Evolutionary conservation across 2,329 filamentous ascomycete species (phyloP).

Genomic region (Didymella segeticola): DNA sequence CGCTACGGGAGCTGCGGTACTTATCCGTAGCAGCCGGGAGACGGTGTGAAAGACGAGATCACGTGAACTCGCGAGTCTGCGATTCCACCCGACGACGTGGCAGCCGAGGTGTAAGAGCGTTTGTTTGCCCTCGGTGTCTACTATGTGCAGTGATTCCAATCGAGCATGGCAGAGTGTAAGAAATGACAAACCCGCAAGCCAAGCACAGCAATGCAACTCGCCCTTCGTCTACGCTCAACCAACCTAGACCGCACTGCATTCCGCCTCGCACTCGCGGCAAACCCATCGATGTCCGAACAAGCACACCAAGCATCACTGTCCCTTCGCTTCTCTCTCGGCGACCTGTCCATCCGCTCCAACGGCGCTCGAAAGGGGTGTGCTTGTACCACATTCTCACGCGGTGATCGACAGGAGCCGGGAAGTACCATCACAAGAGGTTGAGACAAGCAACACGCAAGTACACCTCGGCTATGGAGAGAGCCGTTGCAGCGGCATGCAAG

Average conservation of each 20-base stretch:
- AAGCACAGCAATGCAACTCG: background rate
- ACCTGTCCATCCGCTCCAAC: background rate
- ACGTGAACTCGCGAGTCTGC: background rate
- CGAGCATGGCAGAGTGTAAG: background rate
- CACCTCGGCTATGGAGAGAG: background rate
- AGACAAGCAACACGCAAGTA: background rate
- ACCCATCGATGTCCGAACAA: slow-evolving; percentile 12
- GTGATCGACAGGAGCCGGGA: background rate
- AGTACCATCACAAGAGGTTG: background rate
- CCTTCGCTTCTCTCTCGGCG: slow-evolving; percentile 7
- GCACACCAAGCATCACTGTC: slow-evolving; percentile 14
- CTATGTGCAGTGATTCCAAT: background rate
- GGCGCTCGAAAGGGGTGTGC: background rate
- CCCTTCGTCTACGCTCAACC: background rate
- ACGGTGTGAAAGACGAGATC: slow-evolving; percentile 7
- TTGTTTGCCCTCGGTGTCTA: background rate
- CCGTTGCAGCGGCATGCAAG: background rate
- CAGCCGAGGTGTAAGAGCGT: background rate
- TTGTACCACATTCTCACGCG: background rate
- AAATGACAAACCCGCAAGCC: background rate
- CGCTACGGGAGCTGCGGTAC: slow-evolving; percentile 6
- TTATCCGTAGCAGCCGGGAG: slow-evolving; percentile 1
- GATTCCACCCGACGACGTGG: too few species aligned
- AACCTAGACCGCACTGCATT: background rate
- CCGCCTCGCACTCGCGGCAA: background rate